A percentile compares a stretch with the other conserved stretches of the same genome.
Conservation (phyloP, 495 filamentous ascomycete species). For the Delitschia confertaspora region DNA sequence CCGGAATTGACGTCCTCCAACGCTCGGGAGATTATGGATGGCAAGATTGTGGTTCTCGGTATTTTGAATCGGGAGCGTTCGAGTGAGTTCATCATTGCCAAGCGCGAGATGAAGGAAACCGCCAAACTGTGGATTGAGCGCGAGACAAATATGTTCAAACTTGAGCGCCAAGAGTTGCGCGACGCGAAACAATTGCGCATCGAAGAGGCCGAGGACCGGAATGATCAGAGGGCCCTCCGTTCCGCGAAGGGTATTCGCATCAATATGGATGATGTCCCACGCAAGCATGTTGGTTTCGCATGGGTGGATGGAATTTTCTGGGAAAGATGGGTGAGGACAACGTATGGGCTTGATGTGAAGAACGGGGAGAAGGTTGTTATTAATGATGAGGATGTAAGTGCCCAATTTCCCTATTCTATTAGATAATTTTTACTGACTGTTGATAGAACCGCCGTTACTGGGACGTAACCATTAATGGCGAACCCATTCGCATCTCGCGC, state of each 20-base stretch:
- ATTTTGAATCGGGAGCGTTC: slow-evolving; percentile 72
- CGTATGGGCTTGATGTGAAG: slow-evolving; percentile 79
- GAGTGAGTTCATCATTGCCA: slow-evolving; percentile 67
- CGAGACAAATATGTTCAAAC: slow-evolving; percentile 75
- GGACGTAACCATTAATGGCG: slow-evolving; percentile 83
- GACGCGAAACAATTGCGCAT: slow-evolving; percentile 91
- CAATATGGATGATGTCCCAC: slow-evolving; percentile 74
- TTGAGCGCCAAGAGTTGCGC: slow-evolving; percentile 83
- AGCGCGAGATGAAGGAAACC: slow-evolving; percentile 88
- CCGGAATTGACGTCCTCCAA: slow-evolving; percentile 89
- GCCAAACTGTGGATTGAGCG: slow-evolving; percentile 98
- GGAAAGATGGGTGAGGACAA: slow-evolving; percentile 91
- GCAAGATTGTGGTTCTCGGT: slow-evolving; percentile 83
- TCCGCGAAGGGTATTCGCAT: slow-evolving; percentile 88
- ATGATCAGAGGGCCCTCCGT: slow-evolving; percentile 77
- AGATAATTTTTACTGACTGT: slow-evolving; percentile 1
- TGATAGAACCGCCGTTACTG: slow-evolving; percentile 80
- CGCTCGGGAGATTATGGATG: slow-evolving; percentile 87
- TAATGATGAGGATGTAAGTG: slow-evolving; percentile 91
- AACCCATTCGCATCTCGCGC: slow-evolving; percentile 76
- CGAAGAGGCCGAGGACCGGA: slow-evolving; percentile 89
- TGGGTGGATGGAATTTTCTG: slow-evolving; percentile 98
- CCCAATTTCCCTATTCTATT: background rate
- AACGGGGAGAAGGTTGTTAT: slow-evolving; percentile 89
- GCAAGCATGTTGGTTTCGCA: slow-evolving; percentile 89